Conservation (phyloP, 2,329 filamentous ascomycete species). For the Scopulariopsis brevicaulis region DNA sequence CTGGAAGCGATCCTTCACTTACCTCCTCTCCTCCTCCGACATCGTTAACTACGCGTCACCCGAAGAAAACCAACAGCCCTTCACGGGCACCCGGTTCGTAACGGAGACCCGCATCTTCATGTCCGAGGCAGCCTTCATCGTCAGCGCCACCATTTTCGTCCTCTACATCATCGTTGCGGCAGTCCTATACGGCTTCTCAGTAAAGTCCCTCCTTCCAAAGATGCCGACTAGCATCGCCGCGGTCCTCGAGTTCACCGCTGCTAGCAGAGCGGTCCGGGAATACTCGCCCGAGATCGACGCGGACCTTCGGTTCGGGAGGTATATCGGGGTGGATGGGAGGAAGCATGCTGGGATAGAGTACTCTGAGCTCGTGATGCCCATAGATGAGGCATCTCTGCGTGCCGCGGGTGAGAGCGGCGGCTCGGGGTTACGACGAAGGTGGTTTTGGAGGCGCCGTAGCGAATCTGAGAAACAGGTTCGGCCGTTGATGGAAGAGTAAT, state of each 20-base stretch:
- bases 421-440: neutral
- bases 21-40: slow-evolving; percentile 16
- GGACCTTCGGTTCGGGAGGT: slow-evolving; percentile 36
- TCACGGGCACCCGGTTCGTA: slow-evolving; percentile 9
- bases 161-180: slow-evolving; percentile 30
- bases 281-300: slow-evolving; percentile 6
- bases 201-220: slow-evolving; percentile 31
- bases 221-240: slow-evolving; percentile 40
- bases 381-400: neutral
- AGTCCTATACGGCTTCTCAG: slow-evolving; percentile 26
- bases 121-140: slow-evolving; percentile 28
- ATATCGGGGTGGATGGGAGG: slow-evolving; percentile 31
- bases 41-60: slow-evolving; percentile 28
- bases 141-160: slow-evolving; percentile 28
- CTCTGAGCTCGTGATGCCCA: slow-evolving; percentile 24
- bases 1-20: slow-evolving; percentile 14
- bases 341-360: slow-evolving; percentile 40
- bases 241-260: slow-evolving; percentile 32
- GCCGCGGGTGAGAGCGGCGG: neutral
- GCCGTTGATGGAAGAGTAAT: neutral
- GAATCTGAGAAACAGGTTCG: neutral
- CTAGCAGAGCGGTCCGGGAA: slow-evolving; percentile 24
- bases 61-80: fast-evolving
- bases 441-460: neutral
- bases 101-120: slow-evolving; percentile 34